These are phyloP conservation scores for Discostella pseudostelligera DNA, from an alignment of 108 stramenopile species.

Conservation along the genomic window DNA sequence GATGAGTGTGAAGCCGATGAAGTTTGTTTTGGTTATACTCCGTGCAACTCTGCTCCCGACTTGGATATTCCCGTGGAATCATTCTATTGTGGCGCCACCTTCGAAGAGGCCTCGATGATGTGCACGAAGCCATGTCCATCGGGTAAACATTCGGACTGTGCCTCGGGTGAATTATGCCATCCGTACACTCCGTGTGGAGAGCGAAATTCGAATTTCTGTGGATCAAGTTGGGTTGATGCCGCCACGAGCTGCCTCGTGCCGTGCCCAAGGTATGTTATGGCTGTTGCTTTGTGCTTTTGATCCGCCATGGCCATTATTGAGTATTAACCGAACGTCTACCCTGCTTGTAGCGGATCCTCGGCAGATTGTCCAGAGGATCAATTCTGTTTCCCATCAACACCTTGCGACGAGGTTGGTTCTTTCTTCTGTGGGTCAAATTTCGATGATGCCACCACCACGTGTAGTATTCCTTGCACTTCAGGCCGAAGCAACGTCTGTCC, in stretches of 20 bases:
- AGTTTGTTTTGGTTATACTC: constrained; percentile 47
- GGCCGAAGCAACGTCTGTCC: constrained; percentile 45
- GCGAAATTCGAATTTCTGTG: constrained; percentile 48
- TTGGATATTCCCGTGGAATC: constrained; percentile 51
- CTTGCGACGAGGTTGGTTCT: constrained; percentile 46
- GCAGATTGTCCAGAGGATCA: constrained; percentile 40
- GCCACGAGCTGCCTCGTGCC: constrained; percentile 42
- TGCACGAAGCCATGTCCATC: constrained; percentile 42
- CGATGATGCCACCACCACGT: constrained; percentile 36
- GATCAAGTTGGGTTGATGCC: constrained; percentile 50
- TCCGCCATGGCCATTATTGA: no score
- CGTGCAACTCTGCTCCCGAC: constrained; percentile 35
- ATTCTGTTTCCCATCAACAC: constrained; percentile 47
- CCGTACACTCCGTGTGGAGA: constrained; percentile 48
- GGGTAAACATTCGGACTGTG: constrained; percentile 43
- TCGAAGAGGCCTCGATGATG: constrained; percentile 45
- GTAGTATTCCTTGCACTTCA: constrained; percentile 32
- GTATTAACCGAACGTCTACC: background rate
- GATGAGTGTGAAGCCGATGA: constrained; percentile 38
- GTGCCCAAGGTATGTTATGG: constrained; percentile 32
- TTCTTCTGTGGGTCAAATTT: constrained; percentile 48
- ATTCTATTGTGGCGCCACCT: constrained; percentile 45
- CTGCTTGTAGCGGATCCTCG: constrained; percentile 34
- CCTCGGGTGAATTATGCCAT: constrained; percentile 31
- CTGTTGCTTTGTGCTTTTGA: no score